phyloP scores from a whole-genome alignment of 306 rosid genomes.

The Glycine latifolia region DNA sequence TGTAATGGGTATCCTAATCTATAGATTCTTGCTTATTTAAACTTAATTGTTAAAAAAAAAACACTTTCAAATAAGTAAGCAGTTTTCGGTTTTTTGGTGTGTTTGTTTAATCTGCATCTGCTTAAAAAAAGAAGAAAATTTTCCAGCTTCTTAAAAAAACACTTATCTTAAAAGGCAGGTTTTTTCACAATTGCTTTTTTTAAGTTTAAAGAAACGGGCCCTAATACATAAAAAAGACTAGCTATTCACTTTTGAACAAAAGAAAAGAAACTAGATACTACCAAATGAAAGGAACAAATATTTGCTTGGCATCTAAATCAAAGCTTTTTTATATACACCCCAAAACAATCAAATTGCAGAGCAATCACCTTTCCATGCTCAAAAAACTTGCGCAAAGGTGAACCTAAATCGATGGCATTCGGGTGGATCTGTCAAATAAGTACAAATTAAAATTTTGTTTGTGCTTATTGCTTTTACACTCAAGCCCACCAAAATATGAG shows the following conservation, averaged over 20 bases:
- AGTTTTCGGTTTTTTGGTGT: too few relatives aligned
- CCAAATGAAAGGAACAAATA: not conserved
- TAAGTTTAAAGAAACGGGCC: too few relatives aligned
- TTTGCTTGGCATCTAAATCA: not conserved
- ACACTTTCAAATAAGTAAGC: too few relatives aligned
- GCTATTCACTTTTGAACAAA: not conserved
- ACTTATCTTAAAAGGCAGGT: too few relatives aligned
- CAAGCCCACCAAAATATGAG: conserved; percentile 62
- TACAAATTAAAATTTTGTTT: conserved; percentile 48
- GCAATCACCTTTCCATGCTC: conserved; percentile 44
- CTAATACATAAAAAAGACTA: not conserved
- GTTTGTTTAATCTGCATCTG: too few relatives aligned
- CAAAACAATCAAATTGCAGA: conserved; percentile 33
- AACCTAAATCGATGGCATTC: conserved; percentile 41
- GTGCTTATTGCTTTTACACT: conserved; percentile 70
- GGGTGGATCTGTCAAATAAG: not conserved
- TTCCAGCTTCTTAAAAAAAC: too few relatives aligned
- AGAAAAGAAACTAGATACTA: not conserved
- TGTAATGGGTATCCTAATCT: too few relatives aligned
- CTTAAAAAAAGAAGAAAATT: too few relatives aligned
- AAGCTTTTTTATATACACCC: conserved; percentile 19
- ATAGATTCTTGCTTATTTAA: too few relatives aligned
- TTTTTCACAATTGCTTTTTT: too few relatives aligned
- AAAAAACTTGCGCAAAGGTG: conserved; percentile 42
- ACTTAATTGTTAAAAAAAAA: too few relatives aligned